Percentiles rank a stretch among this genome's conserved stretches.
Conservation (phyloP, 2,329 filamentous ascomycete species). For the Colletotrichum limetticola region DNA sequence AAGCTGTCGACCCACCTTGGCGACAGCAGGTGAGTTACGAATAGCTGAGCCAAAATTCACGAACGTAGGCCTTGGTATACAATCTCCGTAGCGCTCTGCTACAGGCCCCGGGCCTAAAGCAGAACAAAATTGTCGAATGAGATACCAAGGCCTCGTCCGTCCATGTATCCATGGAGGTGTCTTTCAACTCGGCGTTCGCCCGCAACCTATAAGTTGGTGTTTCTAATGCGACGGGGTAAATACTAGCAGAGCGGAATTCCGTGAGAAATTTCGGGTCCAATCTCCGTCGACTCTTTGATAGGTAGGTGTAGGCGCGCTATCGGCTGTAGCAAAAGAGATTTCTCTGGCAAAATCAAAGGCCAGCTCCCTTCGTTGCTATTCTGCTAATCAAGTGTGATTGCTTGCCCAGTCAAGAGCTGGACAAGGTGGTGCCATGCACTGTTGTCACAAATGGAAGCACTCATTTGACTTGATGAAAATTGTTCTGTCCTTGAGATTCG, state of each 20-base stretch:
- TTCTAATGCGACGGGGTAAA: background rate
- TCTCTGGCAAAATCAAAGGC: background rate
- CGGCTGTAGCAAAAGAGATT: background rate
- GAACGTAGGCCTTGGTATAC: background rate
- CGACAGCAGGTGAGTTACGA: background rate
- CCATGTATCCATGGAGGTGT: background rate
- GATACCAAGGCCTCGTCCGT: background rate
- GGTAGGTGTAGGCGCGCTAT: background rate
- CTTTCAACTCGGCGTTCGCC: background rate
- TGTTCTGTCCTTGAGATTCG: background rate
- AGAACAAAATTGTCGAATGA: background rate
- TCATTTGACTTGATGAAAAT: background rate
- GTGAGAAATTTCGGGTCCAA: slow-evolving; percentile 3
- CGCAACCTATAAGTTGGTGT: background rate
- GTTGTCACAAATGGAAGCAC: background rate
- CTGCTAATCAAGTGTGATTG: background rate
- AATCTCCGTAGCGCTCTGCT: background rate
- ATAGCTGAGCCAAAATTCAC: background rate
- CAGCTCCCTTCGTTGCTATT: background rate
- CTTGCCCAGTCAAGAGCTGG: background rate
- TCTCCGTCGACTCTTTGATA: background rate
- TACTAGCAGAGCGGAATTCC: slow-evolving; percentile 20
- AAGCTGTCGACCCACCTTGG: background rate
- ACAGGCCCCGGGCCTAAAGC: background rate
- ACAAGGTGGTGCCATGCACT: background rate